phyloP scores from a whole-genome alignment of 1,139 yeast species.

The Lodderomyces theae region DNA sequence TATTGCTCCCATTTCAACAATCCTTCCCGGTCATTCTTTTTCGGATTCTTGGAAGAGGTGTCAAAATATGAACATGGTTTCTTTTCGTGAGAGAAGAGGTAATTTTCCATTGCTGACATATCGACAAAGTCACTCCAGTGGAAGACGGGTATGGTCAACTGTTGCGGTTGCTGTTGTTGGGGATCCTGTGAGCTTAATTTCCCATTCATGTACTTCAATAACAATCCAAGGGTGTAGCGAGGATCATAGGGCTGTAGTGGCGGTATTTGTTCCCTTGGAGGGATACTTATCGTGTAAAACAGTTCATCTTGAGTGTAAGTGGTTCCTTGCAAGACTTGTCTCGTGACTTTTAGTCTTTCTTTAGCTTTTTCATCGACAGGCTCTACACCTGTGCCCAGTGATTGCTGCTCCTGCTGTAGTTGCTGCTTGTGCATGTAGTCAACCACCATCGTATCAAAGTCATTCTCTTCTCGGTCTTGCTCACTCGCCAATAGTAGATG shows the following conservation, averaged over 20 bases:
- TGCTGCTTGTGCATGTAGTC: not conserved
- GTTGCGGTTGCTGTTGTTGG: not conserved
- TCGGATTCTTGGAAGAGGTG: conserved; percentile 16
- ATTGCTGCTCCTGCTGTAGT: not conserved
- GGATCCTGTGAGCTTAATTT: conserved; percentile 4
- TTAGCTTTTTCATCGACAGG: conserved; percentile 5
- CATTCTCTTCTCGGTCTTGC: not conserved
- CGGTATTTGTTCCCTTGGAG: conserved; percentile 11
- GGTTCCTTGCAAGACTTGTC: not conserved
- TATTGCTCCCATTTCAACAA: conserved; percentile 18
- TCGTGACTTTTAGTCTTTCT: not conserved
- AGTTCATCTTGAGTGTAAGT: not conserved
- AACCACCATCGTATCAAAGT: conserved; percentile 3
- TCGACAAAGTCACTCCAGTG: conserved; percentile 40
- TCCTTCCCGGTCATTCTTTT: conserved; percentile 19
- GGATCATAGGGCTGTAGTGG: conserved; percentile 29
- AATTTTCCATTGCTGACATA: conserved; percentile 24
- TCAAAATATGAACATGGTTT: conserved; percentile 23
- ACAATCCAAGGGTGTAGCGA: conserved; percentile 27
- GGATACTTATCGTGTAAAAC: conserved; percentile 4
- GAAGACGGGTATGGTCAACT: conserved; percentile 23
- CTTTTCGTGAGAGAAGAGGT: conserved; percentile 18
- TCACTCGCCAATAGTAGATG: conserved; percentile 1
- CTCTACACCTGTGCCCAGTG: conserved; percentile 1
- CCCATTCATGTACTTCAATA: conserved; percentile 21